phyloP scores from a whole-genome alignment of 768 basidiomycete genomes.

The Dioszegia crocea region DNA sequence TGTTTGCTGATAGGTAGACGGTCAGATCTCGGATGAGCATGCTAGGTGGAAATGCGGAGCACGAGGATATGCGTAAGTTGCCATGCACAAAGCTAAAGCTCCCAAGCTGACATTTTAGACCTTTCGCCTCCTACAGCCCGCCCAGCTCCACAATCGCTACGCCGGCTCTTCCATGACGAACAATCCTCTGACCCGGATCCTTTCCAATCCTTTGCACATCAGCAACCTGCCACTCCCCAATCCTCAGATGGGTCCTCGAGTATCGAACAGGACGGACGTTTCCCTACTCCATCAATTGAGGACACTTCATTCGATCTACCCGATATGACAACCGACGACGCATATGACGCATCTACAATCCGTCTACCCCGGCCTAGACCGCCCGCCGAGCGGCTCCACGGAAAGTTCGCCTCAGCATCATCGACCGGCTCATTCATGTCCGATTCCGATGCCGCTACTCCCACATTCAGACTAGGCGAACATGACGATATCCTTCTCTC shows the following conservation, averaged over 20 bases:
- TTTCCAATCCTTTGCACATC: slow-evolving; percentile 39
- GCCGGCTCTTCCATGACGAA: slow-evolving; percentile 65
- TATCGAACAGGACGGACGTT: slow-evolving; percentile 19
- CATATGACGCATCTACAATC: slow-evolving; percentile 24
- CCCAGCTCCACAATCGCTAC: slow-evolving; percentile 72
- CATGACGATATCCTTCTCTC: slow-evolving; percentile 5
- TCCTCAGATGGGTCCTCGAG: slow-evolving; percentile 25
- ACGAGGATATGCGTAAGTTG: slow-evolving; percentile 14
- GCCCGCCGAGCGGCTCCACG: not conserved
- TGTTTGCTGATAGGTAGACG: slow-evolving; percentile 29
- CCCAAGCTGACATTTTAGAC: slow-evolving; percentile 13
- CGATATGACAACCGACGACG: not conserved
- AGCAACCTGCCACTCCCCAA: slow-evolving; percentile 34
- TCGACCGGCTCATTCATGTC: not conserved
- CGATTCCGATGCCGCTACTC: not conserved
- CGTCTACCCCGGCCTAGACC: not conserved
- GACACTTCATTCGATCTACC: not conserved
- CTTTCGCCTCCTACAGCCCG: slow-evolving; percentile 29
- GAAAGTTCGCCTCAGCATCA: not conserved
- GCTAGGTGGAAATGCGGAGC: slow-evolving; percentile 26
- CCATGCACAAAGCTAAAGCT: not conserved
- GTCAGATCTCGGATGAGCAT: slow-evolving; percentile 44
- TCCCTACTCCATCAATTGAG: slow-evolving; percentile 19
- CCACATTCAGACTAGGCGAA: not conserved
- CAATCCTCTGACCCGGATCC: slow-evolving; percentile 30